Conservation (phyloP, 106 monocot genomes). For the Dactylorhiza incarnata region DNA sequence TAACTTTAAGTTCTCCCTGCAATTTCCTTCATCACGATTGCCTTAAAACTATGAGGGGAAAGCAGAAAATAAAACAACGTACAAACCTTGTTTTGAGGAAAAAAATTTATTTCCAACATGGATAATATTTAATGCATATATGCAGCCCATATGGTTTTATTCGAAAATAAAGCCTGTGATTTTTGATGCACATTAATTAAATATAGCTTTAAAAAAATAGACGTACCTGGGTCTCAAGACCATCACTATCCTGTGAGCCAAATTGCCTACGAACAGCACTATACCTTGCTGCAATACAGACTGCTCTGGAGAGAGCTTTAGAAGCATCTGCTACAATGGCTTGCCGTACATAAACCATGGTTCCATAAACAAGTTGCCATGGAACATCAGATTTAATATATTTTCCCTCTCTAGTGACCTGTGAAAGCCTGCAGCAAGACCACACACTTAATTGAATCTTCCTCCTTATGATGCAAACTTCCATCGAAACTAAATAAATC, state of each 20-base stretch:
- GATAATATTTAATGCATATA: neutral
- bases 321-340: conserved; percentile 86
- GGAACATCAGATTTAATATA: conserved; percentile 82
- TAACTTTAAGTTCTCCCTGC: too few species aligned
- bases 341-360: conserved; percentile 96
- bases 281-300: conserved; percentile 88
- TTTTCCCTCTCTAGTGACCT: conserved; percentile 85
- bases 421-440: conserved; percentile 53
- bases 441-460: neutral
- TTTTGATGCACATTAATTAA: neutral
- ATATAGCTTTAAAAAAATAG: neutral
- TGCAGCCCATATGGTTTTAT: neutral
- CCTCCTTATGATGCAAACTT: neutral
- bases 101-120: neutral
- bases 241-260: conserved; percentile 75
- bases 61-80: neutral
- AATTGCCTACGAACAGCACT: conserved; percentile 91
- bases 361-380: conserved; percentile 80
- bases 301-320: conserved; percentile 75
- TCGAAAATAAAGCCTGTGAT: neutral
- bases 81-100: neutral
- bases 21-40: too few species aligned
- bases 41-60: too few species aligned
- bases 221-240: conserved; percentile 71
- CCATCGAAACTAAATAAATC: neutral